These are phyloP conservation scores for Rhizodiscina lignyota DNA, from an alignment of 495 filamentous ascomycete species.

Conservation along the genomic window DNA sequence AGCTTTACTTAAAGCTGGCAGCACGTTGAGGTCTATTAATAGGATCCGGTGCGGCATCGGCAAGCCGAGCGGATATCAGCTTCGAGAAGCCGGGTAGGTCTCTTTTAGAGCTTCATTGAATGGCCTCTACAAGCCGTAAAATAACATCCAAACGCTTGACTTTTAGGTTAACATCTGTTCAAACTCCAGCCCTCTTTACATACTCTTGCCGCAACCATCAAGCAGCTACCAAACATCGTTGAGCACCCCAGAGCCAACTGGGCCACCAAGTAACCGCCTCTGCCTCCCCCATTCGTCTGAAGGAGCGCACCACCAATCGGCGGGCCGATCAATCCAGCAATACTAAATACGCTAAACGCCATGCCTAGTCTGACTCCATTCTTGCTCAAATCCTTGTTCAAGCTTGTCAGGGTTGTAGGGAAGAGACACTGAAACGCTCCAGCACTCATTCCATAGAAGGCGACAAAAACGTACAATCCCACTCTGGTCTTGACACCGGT, in stretches of 20 bases:
- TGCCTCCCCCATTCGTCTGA: background rate
- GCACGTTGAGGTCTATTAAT: too few species aligned
- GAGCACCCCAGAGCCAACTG: background rate
- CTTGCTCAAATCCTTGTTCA: slow-evolving; percentile 42
- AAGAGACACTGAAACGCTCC: slow-evolving; percentile 54
- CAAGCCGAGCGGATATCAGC: too few species aligned
- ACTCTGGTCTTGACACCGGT: slow-evolving; percentile 2
- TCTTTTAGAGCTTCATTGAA: too few species aligned
- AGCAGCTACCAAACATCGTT: background rate
- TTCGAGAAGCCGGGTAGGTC: too few species aligned
- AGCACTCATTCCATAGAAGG: slow-evolving; percentile 41
- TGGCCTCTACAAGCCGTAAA: too few species aligned
- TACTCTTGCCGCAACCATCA: background rate
- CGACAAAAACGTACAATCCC: slow-evolving; percentile 40
- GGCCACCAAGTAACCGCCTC: background rate
- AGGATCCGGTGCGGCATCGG: too few species aligned
- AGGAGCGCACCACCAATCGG: slow-evolving; percentile 55
- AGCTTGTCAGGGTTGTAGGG: slow-evolving; percentile 24
- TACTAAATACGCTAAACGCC: slow-evolving; percentile 53
- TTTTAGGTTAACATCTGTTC: too few species aligned
- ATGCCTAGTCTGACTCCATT: slow-evolving; percentile 68
- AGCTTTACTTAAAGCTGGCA: too few species aligned
- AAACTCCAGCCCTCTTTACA: background rate
- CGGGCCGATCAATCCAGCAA: slow-evolving; percentile 55
- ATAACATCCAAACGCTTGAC: too few species aligned